These are phyloP conservation scores for Dimocarpus longan DNA, from an alignment of 345 rosid genomes.

Conservation along the genomic window DNA sequence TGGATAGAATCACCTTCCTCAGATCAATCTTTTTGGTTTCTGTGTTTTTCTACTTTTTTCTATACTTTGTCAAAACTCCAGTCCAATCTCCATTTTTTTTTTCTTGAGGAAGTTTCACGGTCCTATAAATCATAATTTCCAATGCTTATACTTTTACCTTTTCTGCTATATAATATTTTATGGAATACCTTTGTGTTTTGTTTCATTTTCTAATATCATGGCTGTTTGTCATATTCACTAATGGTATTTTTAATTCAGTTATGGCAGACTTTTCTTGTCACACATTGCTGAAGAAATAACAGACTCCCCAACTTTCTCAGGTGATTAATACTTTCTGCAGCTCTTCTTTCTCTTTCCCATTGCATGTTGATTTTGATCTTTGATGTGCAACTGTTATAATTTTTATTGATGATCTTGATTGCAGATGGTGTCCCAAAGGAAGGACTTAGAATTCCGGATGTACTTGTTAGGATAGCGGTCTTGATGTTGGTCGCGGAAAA, in stretches of 20 bases:
- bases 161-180: neutral
- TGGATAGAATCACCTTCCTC: slow-evolving; percentile 9
- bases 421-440: slow-evolving; percentile 99
- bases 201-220: slow-evolving; percentile 7
- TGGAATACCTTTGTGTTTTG: neutral
- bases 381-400: slow-evolving; percentile 15
- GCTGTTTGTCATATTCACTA: slow-evolving; percentile 12
- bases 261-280: slow-evolving; percentile 67
- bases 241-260: slow-evolving; percentile 43
- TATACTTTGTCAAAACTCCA: neutral
- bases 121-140: neutral
- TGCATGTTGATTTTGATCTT: neutral
- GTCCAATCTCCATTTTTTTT: neutral
- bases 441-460: slow-evolving; percentile 93
- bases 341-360: slow-evolving; percentile 14
- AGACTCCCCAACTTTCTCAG: slow-evolving; percentile 68
- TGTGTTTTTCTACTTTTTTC: too few species aligned
- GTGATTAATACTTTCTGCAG: slow-evolving; percentile 44
- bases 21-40: neutral
- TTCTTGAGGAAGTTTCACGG: neutral
- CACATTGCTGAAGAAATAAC: slow-evolving; percentile 77
- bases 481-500: slow-evolving; percentile 71
- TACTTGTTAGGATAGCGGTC: slow-evolving; percentile 77
- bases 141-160: neutral
- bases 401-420: slow-evolving; percentile 30